These are phyloP conservation scores for Syzygium aqueum DNA, from an alignment of 345 rosid species.

Conservation along the genomic window DNA sequence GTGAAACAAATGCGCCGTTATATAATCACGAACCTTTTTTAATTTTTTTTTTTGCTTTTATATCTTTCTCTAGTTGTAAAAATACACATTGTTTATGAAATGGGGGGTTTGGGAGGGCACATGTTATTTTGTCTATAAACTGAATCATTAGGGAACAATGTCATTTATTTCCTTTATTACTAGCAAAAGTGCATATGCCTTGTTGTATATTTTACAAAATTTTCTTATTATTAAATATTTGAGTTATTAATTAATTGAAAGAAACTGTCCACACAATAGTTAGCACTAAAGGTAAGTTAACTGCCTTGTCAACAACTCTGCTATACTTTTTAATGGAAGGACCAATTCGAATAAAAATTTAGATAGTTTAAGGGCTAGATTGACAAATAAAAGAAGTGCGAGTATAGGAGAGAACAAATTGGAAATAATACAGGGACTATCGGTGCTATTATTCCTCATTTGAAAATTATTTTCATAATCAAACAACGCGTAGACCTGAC, in stretches of 20 bases:
- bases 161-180: neutral
- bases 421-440: neutral
- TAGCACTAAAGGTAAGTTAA: too few relatives aligned
- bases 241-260: too few relatives aligned
- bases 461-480: neutral
- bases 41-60: neutral
- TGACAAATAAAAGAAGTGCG: neutral
- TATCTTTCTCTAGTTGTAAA: neutral
- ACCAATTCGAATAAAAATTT: too few relatives aligned
- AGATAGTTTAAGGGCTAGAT: too few relatives aligned
- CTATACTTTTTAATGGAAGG: too few relatives aligned
- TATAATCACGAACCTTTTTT: neutral
- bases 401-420: neutral
- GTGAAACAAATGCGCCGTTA: neutral
- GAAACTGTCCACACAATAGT: too few relatives aligned
- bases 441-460: too few relatives aligned
- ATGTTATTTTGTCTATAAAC: neutral
- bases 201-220: neutral
- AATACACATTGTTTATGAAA: neutral
- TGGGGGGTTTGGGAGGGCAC: too few relatives aligned
- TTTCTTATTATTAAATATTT: too few relatives aligned
- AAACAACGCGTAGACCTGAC: neutral
- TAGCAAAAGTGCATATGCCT: neutral
- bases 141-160: neutral
- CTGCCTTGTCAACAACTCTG: too few relatives aligned